Conservation (phyloP, 176 grass and related monocot genomes). For the Metroxylon sagu region DNA sequence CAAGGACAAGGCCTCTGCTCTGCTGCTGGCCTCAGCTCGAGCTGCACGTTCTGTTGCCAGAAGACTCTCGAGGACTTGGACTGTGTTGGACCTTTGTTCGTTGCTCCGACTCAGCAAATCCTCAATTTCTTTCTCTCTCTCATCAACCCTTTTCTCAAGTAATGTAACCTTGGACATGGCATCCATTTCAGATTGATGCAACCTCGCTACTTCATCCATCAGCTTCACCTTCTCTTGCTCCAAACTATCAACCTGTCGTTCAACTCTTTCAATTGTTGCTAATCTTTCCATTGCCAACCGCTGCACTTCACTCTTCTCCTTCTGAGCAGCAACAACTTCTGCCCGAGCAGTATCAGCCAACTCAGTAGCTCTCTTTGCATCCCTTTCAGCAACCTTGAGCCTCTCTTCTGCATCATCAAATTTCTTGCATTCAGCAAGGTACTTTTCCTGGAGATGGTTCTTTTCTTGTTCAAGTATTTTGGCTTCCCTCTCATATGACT, state of each 20-base stretch:
- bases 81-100: slow-evolving; percentile 64
- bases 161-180: slow-evolving; percentile 40
- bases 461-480: slow-evolving; percentile 80
- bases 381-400: slow-evolving; percentile 43
- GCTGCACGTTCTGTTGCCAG: slow-evolving; percentile 57
- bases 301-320: slow-evolving; percentile 54
- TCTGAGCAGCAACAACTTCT: slow-evolving; percentile 37
- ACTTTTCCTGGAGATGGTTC: slow-evolving; percentile 66
- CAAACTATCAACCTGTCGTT: slow-evolving; percentile 42
- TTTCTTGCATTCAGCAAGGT: slow-evolving; percentile 57
- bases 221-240: slow-evolving; percentile 53
- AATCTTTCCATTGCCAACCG: slow-evolving; percentile 49
- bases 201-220: slow-evolving; percentile 38
- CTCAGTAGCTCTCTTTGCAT: slow-evolving; percentile 46
- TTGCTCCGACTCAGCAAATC: slow-evolving; percentile 54
- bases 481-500: slow-evolving; percentile 53
- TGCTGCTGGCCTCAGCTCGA: slow-evolving; percentile 51
- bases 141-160: slow-evolving; percentile 56
- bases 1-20: slow-evolving; percentile 59
- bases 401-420: slow-evolving; percentile 51
- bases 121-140: slow-evolving; percentile 63
- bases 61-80: slow-evolving; percentile 58
- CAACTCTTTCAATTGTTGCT: slow-evolving; percentile 52
- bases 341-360: slow-evolving; percentile 45
- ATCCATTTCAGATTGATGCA: slow-evolving; percentile 44